Percentiles rank a stretch among this genome's conserved stretches.
Conservation (phyloP, 1,284 basidiomycete genomes). For the Pterulicium gracile region DNA sequence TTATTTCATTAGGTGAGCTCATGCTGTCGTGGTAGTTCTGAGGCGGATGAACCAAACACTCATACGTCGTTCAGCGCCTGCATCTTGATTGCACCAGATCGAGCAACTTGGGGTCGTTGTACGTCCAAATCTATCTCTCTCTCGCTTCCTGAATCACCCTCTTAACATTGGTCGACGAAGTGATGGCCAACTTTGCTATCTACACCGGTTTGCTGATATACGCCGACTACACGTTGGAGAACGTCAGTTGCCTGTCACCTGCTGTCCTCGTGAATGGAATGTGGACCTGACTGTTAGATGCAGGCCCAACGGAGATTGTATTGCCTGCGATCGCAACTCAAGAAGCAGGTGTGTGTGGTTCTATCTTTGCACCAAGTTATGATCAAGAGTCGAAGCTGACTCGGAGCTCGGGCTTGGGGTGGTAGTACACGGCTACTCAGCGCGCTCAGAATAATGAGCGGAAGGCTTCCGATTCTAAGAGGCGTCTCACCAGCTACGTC, state of each 20-base stretch:
- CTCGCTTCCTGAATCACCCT: background rate
- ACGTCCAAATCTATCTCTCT: background rate
- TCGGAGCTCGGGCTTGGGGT: too few species aligned
- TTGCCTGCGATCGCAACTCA: background rate
- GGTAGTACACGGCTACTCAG: background rate
- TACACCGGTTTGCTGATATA: constrained; percentile 51
- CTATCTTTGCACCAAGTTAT: too few species aligned
- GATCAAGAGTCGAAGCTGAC: background rate
- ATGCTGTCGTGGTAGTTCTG: background rate
- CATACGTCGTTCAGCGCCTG: background rate
- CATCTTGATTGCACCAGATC: background rate
- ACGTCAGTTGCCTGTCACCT: too few species aligned
- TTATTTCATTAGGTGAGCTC: constrained; percentile 38
- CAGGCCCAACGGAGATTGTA: background rate
- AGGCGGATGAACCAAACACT: background rate
- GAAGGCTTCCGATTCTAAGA: constrained; percentile 1
- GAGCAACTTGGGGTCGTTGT: background rate
- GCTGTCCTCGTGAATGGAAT: too few species aligned
- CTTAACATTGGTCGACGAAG: too few species aligned
- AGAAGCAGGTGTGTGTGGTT: background rate
- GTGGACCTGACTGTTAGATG: too few species aligned
- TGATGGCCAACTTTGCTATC: constrained; percentile 41
- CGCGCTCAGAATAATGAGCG: constrained; percentile 1
- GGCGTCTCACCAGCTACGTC: constrained; percentile 7
- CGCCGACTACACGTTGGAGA: constrained; percentile 38